Evolutionary conservation across 163 green algal species (phyloP), one percentile per base, ranked within the genome.

Genomic region (Trebouxia gelatinosa): DNA sequence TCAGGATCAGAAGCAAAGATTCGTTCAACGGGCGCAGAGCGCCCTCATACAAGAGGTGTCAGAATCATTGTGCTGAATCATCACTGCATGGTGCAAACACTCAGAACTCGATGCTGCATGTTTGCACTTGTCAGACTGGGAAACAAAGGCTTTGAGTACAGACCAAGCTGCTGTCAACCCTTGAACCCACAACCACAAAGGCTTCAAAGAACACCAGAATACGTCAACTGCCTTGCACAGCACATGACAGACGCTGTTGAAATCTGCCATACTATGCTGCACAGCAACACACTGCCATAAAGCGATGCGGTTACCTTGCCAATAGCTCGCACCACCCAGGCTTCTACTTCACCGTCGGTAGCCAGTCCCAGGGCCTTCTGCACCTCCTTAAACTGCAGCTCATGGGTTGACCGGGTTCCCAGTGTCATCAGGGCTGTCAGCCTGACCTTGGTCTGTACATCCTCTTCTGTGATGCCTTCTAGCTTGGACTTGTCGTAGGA

Each of bases 281-380:
- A n/a, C n/a, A n/a, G n/a, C n/a, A n/a, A n/a, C n/a, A n/a, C n/a
- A n/a, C n/a, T n/a, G n/a, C n/a, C n/a, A n/a, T n/a, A n/a, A n/a
- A n/a, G n/a, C n/a, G n/a, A n/a, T n/a, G n/a, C n/a, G n/a, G n/a
- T 23, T 29, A 76, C 68, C 68, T 78, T 88, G 64, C 86, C 86
- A 67, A 89, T 90, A 2, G 86, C 86, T 57, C 79, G 74, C 50
- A 90, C 83, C 38, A 90, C 77, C 48, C 77, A 81, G 5, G 46
- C 67, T 83, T 90, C 86, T 61, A 89, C 86, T 68, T 90, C 84
- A 1, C 37, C 68, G 3, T 77, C 46, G 43, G 11, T 76, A 5
- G 7, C 40, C 29, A 76, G 29, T 9, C 68, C 68, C 3, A 76
- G 68, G 11, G 68, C 68, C 31, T 76, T 39, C 68, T 76, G 68